Evolutionary conservation across 345 rosid genomes (phyloP).

Genomic region (Eucalyptus shirleyi): DNA sequence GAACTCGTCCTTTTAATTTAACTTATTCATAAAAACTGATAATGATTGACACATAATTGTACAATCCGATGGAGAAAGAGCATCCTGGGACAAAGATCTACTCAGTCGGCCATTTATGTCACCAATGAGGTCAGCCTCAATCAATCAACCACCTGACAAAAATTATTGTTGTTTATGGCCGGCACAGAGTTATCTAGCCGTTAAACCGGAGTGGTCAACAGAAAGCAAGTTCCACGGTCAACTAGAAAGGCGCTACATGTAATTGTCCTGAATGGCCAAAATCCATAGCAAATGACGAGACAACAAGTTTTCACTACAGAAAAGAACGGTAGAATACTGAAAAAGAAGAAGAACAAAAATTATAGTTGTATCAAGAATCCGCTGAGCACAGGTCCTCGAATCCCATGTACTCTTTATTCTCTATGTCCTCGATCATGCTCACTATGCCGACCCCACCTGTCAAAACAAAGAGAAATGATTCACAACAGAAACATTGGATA

Average conservation of each 20-base stretch:
- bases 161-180: background rate
- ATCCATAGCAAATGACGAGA: background rate
- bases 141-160: background rate
- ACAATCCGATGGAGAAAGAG: background rate
- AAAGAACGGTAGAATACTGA: background rate
- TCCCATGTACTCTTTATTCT: slow-evolving; percentile 23
- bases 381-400: slow-evolving; percentile 17
- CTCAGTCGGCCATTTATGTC: background rate
- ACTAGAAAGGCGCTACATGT: background rate
- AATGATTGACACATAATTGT: background rate
- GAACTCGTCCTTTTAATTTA: background rate
- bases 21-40: background rate
- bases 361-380: background rate
- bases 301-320: background rate
- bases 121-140: background rate
- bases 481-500: background rate
- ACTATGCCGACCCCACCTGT: slow-evolving; percentile 28
- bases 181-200: background rate
- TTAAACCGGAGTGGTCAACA: background rate
- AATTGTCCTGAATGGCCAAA: background rate
- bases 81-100: background rate
- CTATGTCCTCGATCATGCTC: slow-evolving; percentile 6
- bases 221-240: background rate
- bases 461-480: background rate
- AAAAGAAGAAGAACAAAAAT: background rate